phyloP scores from a whole-genome alignment of 225 moss, liverwort and hornwort genomes.

The Pseudisothecium myosuroides region DNA sequence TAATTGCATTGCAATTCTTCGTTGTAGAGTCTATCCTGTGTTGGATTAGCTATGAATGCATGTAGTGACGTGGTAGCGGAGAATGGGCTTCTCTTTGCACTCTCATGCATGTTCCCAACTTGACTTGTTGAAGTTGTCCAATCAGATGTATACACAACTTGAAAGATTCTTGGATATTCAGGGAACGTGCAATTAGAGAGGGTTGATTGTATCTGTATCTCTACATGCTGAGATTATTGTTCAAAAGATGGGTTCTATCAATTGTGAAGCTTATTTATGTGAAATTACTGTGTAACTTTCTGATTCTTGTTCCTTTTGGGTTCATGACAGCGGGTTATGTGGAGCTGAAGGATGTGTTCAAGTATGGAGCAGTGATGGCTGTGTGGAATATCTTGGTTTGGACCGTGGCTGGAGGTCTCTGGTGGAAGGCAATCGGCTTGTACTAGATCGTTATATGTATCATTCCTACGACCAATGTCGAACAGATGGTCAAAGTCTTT shows the following conservation, averaged over 20 bases:
- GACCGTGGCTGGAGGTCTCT: constrained; percentile 74
- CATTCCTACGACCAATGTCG: not conserved
- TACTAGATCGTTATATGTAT: constrained; percentile 22
- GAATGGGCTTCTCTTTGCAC: not conserved
- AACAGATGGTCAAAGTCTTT: not conserved
- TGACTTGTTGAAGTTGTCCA: not conserved
- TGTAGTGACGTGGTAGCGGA: not conserved
- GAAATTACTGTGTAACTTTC: not conserved
- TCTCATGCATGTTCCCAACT: not conserved
- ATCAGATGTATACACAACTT: not conserved
- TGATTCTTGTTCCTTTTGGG: not conserved
- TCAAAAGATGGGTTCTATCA: not conserved
- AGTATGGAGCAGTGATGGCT: constrained; percentile 79
- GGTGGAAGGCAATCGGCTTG: constrained; percentile 97
- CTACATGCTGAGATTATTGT: not conserved
- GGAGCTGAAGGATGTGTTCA: constrained; percentile 88
- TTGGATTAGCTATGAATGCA: not conserved
- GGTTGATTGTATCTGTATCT: not conserved
- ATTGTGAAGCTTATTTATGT: not conserved
- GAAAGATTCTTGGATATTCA: not conserved
- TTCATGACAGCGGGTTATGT: constrained; percentile 70
- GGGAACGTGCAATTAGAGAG: not conserved
- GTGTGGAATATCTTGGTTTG: constrained; percentile 81
- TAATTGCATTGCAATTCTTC: not conserved
- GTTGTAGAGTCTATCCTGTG: not conserved